phyloP scores from a whole-genome alignment of 1,284 basidiomycete genomes.

The Tilletiaria anomala region DNA sequence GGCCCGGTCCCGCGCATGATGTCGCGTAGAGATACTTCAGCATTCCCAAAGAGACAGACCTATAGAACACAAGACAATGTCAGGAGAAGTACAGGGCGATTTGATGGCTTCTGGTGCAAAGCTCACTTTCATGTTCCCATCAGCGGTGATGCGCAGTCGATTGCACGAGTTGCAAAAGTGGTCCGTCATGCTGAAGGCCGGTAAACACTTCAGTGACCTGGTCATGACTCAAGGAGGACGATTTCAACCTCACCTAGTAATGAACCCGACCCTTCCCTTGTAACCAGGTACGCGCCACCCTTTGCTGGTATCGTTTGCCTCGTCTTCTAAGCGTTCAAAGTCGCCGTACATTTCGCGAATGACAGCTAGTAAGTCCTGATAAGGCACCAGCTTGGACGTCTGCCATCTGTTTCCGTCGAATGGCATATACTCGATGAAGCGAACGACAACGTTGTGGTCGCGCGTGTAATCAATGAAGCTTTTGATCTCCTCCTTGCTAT shows the following conservation, averaged over 20 bases:
- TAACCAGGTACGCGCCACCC: slow-evolving; percentile 62
- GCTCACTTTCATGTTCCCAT: slow-evolving; percentile 70
- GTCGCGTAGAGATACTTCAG: slow-evolving; percentile 67
- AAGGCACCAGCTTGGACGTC: slow-evolving; percentile 56
- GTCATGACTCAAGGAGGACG: neutral
- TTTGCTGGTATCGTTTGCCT: slow-evolving; percentile 65
- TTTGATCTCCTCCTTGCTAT: slow-evolving; percentile 50
- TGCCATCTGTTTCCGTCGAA: slow-evolving; percentile 73
- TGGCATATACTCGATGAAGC: slow-evolving; percentile 88
- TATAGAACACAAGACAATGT: too few species aligned
- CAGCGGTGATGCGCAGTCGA: slow-evolving; percentile 65
- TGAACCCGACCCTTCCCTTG: slow-evolving; percentile 64
- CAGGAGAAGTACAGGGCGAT: too few species aligned
- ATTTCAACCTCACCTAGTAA: slow-evolving; percentile 39
- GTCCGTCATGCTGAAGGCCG: slow-evolving; percentile 48
- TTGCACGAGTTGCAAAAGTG: slow-evolving; percentile 79
- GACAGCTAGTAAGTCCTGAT: slow-evolving; percentile 13
- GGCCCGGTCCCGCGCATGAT: slow-evolving; percentile 45
- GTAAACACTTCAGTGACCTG: neutral
- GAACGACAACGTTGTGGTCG: slow-evolving; percentile 52
- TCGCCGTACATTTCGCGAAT: slow-evolving; percentile 10
- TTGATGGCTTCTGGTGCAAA: too few species aligned
- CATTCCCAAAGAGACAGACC: slow-evolving; percentile 63
- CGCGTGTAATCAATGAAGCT: slow-evolving; percentile 64
- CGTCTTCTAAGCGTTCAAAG: slow-evolving; percentile 41